A percentile compares a stretch with the other conserved stretches of the same genome.
Evolutionary conservation across 345 rosid genomes (phyloP).

Genomic region (Acer negundo): DNA sequence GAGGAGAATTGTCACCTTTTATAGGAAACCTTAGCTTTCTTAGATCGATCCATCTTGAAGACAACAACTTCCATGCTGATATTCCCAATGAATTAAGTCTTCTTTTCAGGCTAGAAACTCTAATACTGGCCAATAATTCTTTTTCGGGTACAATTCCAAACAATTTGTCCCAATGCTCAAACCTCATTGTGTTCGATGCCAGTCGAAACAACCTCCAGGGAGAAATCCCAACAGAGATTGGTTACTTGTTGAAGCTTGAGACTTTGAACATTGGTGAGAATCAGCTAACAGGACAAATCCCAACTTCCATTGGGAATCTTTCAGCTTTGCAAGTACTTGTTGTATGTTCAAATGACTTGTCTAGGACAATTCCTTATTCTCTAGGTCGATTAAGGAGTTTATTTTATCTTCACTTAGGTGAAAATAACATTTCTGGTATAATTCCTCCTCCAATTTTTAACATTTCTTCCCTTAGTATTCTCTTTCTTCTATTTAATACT

Average conservation of each 20-base stretch:
- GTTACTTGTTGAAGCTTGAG: neutral
- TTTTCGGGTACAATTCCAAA: neutral
- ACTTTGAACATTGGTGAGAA: neutral
- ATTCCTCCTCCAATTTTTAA: constrained; percentile 24
- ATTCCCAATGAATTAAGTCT: constrained; percentile 20
- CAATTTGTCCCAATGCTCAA: constrained; percentile 4
- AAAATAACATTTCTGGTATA: constrained; percentile 15
- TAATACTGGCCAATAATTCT: constrained; percentile 9
- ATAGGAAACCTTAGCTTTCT: neutral
- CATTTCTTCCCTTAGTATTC: constrained; percentile 10
- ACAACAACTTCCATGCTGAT: neutral
- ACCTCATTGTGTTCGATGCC: neutral
- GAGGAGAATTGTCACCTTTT: neutral
- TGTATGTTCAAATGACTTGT: neutral
- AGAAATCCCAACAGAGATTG: constrained; percentile 1
- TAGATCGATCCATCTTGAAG: neutral
- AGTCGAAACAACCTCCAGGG: neutral
- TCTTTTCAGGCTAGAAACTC: neutral
- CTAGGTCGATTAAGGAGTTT: constrained; percentile 10
- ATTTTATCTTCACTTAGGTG: neutral
- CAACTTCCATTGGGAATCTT: constrained; percentile 20
- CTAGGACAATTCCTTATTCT: constrained; percentile 16
- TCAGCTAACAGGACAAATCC: constrained; percentile 11
- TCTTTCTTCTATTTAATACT: neutral
- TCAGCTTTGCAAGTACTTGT: neutral